Conservation (phyloP, 2,329 filamentous ascomycete genomes). For the Colletotrichum simmondsii region DNA sequence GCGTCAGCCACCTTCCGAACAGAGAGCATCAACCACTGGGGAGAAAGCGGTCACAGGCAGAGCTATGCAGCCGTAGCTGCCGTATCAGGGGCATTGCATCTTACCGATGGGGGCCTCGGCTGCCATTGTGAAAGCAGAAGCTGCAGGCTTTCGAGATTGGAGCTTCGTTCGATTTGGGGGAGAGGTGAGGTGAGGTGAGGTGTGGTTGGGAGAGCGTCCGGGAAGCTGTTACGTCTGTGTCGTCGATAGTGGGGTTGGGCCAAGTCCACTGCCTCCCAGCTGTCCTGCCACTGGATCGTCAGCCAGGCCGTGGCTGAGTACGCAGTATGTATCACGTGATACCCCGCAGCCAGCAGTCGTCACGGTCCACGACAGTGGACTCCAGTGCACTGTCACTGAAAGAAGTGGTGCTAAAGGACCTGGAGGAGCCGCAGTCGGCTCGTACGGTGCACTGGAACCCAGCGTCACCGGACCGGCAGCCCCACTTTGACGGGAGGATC, state of each 20-base stretch:
- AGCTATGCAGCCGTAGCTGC: not conserved
- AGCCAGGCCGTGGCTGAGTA: conserved; percentile 32
- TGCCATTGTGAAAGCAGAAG: conserved; percentile 56
- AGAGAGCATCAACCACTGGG: not conserved
- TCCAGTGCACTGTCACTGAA: not conserved
- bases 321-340: conserved; percentile 47
- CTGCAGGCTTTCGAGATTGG: conserved; percentile 16
- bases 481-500: not conserved
- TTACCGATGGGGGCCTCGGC: conserved; percentile 66
- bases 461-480: not conserved
- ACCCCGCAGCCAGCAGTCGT: conserved; percentile 40
- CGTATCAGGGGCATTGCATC: conserved; percentile 37
- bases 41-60: not conserved
- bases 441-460: not conserved
- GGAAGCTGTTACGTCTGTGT: conserved; percentile 36
- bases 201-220: conserved; percentile 27
- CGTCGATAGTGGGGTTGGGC: conserved; percentile 35
- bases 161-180: conserved; percentile 43
- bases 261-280: conserved; percentile 28
- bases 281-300: conserved; percentile 29
- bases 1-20: conserved; percentile 31
- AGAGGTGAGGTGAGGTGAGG: conserved; percentile 16
- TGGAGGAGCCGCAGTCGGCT: not conserved
- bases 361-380: not conserved
- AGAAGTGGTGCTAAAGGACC: not conserved